Conservation (phyloP, 1,284 basidiomycete genomes). For the Abortiporus biennis region DNA sequence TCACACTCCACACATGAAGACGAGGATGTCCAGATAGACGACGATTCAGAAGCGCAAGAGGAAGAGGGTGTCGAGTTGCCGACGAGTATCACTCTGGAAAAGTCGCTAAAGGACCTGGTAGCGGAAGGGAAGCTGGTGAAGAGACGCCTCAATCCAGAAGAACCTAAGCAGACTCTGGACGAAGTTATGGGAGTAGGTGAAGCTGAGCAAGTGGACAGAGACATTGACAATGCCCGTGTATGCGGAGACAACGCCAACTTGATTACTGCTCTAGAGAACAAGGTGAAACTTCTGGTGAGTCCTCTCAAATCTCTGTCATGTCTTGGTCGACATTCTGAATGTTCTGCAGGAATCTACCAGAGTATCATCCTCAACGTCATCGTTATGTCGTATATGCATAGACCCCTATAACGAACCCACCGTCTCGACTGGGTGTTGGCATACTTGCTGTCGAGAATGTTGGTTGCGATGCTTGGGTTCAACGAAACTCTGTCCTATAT, state of each 20-base stretch:
- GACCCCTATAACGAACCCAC: slow-evolving; percentile 73
- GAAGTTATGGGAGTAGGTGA: slow-evolving; percentile 39
- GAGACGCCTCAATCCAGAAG: slow-evolving; percentile 16
- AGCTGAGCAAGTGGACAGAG: slow-evolving; percentile 40
- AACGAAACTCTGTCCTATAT: slow-evolving; percentile 76
- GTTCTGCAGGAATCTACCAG: slow-evolving; percentile 37
- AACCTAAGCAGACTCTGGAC: slow-evolving; percentile 33
- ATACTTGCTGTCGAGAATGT: slow-evolving; percentile 73
- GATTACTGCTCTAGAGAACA: slow-evolving; percentile 52
- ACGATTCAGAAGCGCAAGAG: slow-evolving; percentile 31
- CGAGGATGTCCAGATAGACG: slow-evolving; percentile 31
- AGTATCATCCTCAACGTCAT: slow-evolving; percentile 38
- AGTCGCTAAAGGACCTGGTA: slow-evolving; percentile 31
- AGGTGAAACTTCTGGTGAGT: slow-evolving; percentile 52
- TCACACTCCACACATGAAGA: slow-evolving; percentile 1
- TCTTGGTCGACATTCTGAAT: background rate
- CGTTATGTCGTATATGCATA: slow-evolving; percentile 69
- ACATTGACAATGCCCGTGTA: slow-evolving; percentile 41
- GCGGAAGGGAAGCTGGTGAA: slow-evolving; percentile 41
- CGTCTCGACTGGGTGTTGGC: slow-evolving; percentile 80
- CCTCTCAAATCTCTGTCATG: slow-evolving; percentile 6
- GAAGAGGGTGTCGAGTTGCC: slow-evolving; percentile 9
- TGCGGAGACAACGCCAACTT: slow-evolving; percentile 41
- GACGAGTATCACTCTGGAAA: slow-evolving; percentile 11
- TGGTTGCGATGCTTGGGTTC: slow-evolving; percentile 78